These are phyloP conservation scores for Rhynchospora pubera DNA, from an alignment of 176 grass and related monocot genomes.

Conservation along the genomic window DNA sequence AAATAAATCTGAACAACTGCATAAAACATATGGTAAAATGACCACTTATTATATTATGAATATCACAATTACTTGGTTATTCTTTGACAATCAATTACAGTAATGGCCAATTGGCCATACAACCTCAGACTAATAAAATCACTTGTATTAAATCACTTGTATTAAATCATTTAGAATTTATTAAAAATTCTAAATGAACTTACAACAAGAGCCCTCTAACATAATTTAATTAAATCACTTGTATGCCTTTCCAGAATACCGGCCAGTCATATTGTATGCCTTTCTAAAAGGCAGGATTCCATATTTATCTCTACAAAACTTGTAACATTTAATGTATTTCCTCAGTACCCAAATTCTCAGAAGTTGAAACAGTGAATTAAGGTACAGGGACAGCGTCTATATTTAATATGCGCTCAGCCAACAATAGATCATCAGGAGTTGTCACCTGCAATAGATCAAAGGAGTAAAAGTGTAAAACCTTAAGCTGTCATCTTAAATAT, in stretches of 20 bases:
- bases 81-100: background rate
- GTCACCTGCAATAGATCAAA: conserved; percentile 58
- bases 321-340: background rate
- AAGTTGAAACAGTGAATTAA: background rate
- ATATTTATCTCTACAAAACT: background rate
- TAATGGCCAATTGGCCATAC: conserved; percentile 4
- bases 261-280: background rate
- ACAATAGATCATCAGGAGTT: conserved; percentile 79
- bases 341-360: background rate
- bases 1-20: background rate
- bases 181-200: background rate
- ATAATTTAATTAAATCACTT: background rate
- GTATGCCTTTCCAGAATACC: no score
- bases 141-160: no score
- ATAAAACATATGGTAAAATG: background rate
- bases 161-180: no score
- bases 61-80: background rate
- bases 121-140: background rate
- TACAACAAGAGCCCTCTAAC: background rate
- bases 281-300: background rate
- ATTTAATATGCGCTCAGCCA: conserved; percentile 85
- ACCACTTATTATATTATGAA: background rate
- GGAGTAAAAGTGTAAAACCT: no score
- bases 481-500: background rate
- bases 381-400: background rate